Evolutionary conservation across 441 rosid species (phyloP).

Genomic region (Pelargonium cotyledonis): DNA sequence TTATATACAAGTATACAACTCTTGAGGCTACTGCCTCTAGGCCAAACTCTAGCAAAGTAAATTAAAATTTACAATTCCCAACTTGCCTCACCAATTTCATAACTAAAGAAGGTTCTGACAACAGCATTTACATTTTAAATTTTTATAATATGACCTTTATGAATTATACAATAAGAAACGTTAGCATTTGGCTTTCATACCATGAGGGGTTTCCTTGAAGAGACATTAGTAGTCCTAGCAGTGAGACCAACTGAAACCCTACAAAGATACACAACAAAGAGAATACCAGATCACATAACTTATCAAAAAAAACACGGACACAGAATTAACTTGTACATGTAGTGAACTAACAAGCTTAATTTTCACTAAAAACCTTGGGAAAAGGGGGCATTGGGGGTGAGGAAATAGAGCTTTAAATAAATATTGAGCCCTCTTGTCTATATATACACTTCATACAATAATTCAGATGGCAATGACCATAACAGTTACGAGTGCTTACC

Average conservation of each 20-base stretch:
- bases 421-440: background rate
- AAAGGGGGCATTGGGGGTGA: too few species aligned
- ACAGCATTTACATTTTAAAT: too few species aligned
- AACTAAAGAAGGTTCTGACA: too few species aligned
- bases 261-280: constrained; percentile 21
- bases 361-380: too few species aligned
- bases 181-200: constrained; percentile 28
- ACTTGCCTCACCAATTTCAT: too few species aligned
- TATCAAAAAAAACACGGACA: background rate
- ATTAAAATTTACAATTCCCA: too few species aligned
- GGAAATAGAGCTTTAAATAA: background rate
- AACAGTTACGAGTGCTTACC: constrained; percentile 31
- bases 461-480: background rate
- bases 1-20: too few species aligned
- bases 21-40: too few species aligned
- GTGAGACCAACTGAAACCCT: constrained; percentile 40
- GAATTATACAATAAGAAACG: too few species aligned
- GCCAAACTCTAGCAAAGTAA: too few species aligned
- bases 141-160: too few species aligned
- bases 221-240: constrained; percentile 31
- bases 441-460: background rate
- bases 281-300: constrained; percentile 9
- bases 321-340: background rate
- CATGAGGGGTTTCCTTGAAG: constrained; percentile 38
- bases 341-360: background rate